A percentile compares a stretch with the other conserved stretches of the same genome.
Conservation (phyloP, 192 early-diverging fungal species). For the Spizellomyces sp. region DNA sequence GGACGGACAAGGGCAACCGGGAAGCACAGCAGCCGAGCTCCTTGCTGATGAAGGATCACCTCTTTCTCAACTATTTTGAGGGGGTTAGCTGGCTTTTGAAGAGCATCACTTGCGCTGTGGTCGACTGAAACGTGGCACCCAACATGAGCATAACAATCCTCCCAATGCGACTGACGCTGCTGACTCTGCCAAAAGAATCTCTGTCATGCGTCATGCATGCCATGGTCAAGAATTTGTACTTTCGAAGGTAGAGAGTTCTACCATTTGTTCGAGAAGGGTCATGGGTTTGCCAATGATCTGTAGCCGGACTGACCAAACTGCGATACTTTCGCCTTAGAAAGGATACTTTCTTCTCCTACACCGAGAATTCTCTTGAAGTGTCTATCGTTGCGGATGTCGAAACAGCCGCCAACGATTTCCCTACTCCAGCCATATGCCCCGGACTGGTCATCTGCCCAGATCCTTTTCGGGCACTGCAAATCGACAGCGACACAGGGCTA, state of each 20-base stretch:
- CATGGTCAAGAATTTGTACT: slow-evolving; percentile 62
- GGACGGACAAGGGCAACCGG: too few species aligned
- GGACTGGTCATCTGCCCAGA: slow-evolving; percentile 57
- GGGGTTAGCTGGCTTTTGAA: too few species aligned
- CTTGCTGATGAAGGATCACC: too few species aligned
- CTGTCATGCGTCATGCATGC: slow-evolving; percentile 61
- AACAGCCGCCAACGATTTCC: slow-evolving; percentile 59
- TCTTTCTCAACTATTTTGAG: too few species aligned
- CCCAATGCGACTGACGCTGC: slow-evolving; percentile 59
- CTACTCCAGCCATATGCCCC: slow-evolving; percentile 29
- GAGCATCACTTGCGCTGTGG: too few species aligned
- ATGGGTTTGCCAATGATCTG: too few species aligned
- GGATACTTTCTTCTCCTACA: slow-evolving; percentile 65
- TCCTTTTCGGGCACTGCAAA: slow-evolving; percentile 65
- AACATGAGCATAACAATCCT: slow-evolving; percentile 53
- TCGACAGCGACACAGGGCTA: slow-evolving; percentile 49
- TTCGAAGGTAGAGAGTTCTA: slow-evolving; percentile 42
- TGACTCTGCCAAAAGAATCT: slow-evolving; percentile 59
- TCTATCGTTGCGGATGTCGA: slow-evolving; percentile 64
- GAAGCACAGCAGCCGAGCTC: too few species aligned
- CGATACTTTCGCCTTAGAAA: slow-evolving; percentile 1
- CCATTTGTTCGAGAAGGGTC: background rate
- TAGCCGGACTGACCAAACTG: background rate
- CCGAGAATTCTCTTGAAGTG: slow-evolving; percentile 70
- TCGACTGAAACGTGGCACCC: background rate